These are phyloP conservation scores for Combretum micranthum DNA, from an alignment of 345 rosid species.

Conservation along the genomic window DNA sequence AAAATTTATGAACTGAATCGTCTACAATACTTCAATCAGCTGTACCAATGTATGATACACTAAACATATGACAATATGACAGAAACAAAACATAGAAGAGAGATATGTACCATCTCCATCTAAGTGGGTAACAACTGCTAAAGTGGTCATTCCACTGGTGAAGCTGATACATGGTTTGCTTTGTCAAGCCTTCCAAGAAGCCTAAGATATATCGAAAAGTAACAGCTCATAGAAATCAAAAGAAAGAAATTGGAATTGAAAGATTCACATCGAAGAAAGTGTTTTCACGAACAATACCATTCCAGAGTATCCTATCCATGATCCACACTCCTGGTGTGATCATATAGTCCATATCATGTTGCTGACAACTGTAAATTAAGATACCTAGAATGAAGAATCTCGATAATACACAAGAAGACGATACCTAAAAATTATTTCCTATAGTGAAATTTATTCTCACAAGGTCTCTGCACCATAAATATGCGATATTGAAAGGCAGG, in stretches of 20 bases:
- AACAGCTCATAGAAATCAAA: constrained; percentile 2
- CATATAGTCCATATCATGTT: constrained; percentile 68
- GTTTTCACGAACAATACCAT: constrained; percentile 31
- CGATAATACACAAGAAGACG: background rate
- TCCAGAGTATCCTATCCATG: constrained; percentile 83
- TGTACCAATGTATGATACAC: too few relatives aligned
- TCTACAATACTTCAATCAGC: too few relatives aligned
- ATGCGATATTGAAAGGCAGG: background rate
- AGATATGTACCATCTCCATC: constrained; percentile 64
- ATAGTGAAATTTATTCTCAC: background rate
- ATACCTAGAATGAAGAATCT: background rate
- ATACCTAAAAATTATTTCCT: background rate
- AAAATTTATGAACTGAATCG: too few relatives aligned
- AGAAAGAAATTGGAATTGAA: background rate
- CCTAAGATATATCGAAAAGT: constrained; percentile 28
- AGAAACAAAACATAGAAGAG: background rate
- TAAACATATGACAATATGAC: constrained; percentile 2
- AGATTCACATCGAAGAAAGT: background rate
- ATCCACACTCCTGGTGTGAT: constrained; percentile 96
- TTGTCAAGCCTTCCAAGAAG: constrained; percentile 91
- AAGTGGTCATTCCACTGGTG: constrained; percentile 98
- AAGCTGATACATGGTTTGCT: constrained; percentile 93
- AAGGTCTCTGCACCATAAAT: background rate
- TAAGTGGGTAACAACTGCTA: constrained; percentile 72
- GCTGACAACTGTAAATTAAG: constrained; percentile 63